Conservation (phyloP, 768 basidiomycete species). For the Bullera alba region DNA sequence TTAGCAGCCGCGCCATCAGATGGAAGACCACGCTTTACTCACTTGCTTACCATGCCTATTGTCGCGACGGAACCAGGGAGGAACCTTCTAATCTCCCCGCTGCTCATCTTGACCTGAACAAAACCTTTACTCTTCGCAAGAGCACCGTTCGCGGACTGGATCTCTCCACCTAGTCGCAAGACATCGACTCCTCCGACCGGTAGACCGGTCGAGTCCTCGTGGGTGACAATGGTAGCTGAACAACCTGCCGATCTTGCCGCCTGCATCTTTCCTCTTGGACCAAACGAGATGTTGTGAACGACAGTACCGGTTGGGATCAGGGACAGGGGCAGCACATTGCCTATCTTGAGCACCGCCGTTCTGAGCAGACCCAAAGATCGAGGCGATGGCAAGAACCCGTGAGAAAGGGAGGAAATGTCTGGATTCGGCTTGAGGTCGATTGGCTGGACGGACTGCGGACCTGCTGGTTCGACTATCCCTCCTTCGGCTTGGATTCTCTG, state of each 20-base stretch:
- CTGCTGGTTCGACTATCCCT: neutral
- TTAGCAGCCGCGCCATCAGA: neutral
- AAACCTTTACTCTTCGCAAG: constrained; percentile 26
- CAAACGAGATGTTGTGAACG: constrained; percentile 76
- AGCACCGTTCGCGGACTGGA: constrained; percentile 21
- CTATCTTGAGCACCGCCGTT: constrained; percentile 72
- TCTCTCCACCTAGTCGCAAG: constrained; percentile 26
- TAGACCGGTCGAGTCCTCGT: constrained; percentile 52
- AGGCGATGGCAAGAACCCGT: too few relatives aligned
- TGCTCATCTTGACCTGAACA: constrained; percentile 65
- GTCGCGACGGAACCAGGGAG: constrained; percentile 72
- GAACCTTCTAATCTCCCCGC: constrained; percentile 85
- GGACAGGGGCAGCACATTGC: constrained; percentile 85
- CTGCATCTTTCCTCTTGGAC: constrained; percentile 65
- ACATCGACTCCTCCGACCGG: constrained; percentile 46
- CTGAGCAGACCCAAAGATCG: constrained; percentile 81
- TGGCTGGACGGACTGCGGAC: neutral
- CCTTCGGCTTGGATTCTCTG: too few relatives aligned
- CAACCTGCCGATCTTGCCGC: constrained; percentile 87
- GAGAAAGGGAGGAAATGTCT: constrained; percentile 6
- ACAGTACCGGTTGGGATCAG: constrained; percentile 89
- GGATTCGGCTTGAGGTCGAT: constrained; percentile 15
- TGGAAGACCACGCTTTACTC: constrained; percentile 11
- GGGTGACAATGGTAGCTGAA: constrained; percentile 70
- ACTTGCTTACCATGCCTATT: constrained; percentile 84